Conservation (phyloP, 1,284 basidiomycete genomes). For the Pseudozyma thailandica region DNA sequence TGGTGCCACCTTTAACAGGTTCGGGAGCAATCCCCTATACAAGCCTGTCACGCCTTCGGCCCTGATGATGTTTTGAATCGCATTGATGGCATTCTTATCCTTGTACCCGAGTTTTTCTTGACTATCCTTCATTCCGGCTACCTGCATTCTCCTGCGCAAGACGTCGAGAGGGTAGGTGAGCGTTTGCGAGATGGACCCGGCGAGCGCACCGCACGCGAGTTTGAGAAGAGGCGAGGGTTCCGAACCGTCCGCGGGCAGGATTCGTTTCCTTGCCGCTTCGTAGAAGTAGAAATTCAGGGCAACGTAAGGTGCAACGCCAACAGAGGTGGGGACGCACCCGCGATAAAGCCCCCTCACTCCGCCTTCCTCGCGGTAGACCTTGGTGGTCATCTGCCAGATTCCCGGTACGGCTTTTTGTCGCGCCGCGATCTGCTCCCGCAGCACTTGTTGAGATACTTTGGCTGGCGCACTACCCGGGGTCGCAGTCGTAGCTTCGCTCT, state of each 20-base stretch:
- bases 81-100: constrained; percentile 76
- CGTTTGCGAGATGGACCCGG: constrained; percentile 83
- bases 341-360: constrained; percentile 86
- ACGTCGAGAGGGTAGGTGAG: constrained; percentile 97
- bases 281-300: constrained; percentile 67
- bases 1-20: constrained; percentile 78
- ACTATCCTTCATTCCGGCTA: constrained; percentile 81
- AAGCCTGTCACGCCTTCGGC: constrained; percentile 80
- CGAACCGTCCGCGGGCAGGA: constrained; percentile 54
- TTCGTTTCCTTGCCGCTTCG: constrained; percentile 63
- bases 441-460: constrained; percentile 16
- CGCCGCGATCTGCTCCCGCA: constrained; percentile 27
- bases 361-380: constrained; percentile 89
- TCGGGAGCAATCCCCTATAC: constrained; percentile 90
- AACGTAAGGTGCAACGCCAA: constrained; percentile 92
- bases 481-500: constrained; percentile 8
- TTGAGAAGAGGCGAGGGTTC: constrained; percentile 56
- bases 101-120: constrained; percentile 74
- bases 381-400: constrained; percentile 86
- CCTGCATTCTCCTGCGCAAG: constrained; percentile 92
- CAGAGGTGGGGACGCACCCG: constrained; percentile 85
- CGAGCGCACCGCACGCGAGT: constrained; percentile 71
- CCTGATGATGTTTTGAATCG: constrained; percentile 76
- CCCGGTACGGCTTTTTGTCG: constrained; percentile 72
- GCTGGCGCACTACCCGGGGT: not conserved